Percentiles rank a stretch among this genome's conserved stretches.
Conservation (phyloP, 352 stramenopile species). For the Phytopythium delawarense region DNA sequence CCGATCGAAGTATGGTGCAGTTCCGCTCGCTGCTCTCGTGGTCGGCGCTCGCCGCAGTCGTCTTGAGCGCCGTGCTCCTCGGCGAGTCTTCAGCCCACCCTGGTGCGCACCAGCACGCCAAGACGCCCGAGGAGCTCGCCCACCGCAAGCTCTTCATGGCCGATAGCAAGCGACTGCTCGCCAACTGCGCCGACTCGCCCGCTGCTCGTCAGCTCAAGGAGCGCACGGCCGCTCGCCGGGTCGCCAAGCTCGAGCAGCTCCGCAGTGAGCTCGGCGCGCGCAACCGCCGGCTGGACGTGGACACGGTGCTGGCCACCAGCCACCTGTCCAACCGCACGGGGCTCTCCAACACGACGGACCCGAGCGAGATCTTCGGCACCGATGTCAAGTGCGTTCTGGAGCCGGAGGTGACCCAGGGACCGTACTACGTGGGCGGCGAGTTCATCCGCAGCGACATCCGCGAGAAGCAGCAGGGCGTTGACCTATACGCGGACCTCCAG, state of each 20-base stretch:
- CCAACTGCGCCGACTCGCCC: constrained; percentile 16
- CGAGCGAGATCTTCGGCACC: constrained; percentile 16
- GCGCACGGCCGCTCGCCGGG: constrained; percentile 12
- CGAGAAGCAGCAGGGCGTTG: no score
- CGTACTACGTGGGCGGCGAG: constrained; percentile 23
- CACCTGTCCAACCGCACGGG: constrained; percentile 19
- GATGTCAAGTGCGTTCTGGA: constrained; percentile 16
- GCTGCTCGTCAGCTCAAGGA: constrained; percentile 17
- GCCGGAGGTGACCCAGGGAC: constrained; percentile 22
- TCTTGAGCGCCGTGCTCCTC: constrained; percentile 5
- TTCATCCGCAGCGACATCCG: constrained; percentile 19
- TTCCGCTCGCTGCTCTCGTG: constrained; percentile 10
- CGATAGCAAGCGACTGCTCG: constrained; percentile 14
- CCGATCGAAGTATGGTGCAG: constrained; percentile 9
- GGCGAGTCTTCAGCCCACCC: constrained; percentile 13
- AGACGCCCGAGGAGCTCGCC: constrained; percentile 8
- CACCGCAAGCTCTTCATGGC: constrained; percentile 19
- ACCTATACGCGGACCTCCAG: no score
- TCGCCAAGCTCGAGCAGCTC: constrained; percentile 2
- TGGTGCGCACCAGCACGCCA: constrained; percentile 8
- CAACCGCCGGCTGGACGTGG: constrained; percentile 14
- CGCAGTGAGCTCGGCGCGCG: constrained; percentile 8
- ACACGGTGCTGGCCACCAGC: constrained; percentile 16
- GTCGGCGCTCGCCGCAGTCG: constrained; percentile 1
- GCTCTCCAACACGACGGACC: constrained; percentile 11